A percentile compares a stretch with the other conserved stretches of the same genome.
These are phyloP conservation scores for Solanum pimpinellifolium DNA, from an alignment of 257 asterid genomes.

Conservation along the genomic window DNA sequence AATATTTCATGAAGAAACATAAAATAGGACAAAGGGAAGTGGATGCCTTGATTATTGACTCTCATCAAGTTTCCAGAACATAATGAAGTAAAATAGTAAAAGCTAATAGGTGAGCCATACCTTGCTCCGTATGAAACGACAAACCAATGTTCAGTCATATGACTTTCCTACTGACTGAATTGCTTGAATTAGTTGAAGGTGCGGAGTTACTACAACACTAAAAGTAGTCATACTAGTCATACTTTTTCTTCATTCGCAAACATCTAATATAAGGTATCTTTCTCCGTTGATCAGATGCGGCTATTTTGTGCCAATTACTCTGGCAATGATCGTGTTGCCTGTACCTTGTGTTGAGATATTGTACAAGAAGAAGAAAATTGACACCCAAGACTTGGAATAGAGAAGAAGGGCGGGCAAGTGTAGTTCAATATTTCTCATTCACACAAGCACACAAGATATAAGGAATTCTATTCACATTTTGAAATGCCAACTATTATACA, in stretches of 20 bases:
- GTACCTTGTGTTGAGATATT: neutral
- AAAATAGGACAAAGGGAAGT: neutral
- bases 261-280: neutral
- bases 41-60: neutral
- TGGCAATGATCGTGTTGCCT: neutral
- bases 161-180: neutral
- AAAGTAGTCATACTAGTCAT: neutral
- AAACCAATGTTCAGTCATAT: neutral
- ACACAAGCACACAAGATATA: neutral
- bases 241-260: neutral
- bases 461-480: neutral
- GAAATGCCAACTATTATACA: neutral
- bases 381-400: neutral
- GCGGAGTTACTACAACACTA: neutral
- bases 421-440: neutral
- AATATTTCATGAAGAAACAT: neutral
- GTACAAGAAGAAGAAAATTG: neutral
- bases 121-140: neutral
- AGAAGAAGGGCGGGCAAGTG: neutral
- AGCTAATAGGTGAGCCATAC: neutral
- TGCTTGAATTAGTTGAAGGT: neutral
- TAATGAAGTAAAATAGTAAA: neutral
- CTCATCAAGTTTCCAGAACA: neutral
- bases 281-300: neutral
- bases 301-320: neutral